A percentile compares a stretch with the other conserved stretches of the same genome.
Evolutionary conservation across 306 rosid genomes (phyloP).

Genomic region (Canavalia gladiata): DNA sequence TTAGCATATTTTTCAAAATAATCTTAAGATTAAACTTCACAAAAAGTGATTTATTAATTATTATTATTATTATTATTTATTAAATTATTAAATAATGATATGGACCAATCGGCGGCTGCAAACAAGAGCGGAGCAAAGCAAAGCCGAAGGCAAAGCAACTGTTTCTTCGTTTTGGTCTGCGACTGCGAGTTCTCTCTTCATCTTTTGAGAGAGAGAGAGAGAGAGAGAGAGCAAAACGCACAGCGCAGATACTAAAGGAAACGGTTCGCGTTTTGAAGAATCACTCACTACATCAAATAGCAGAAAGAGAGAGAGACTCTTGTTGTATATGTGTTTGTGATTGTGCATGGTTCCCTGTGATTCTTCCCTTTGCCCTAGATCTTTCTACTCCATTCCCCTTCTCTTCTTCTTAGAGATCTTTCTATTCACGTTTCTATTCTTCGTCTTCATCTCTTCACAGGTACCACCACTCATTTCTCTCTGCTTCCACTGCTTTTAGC

Average conservation of each 20-base stretch:
- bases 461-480: constrained; percentile 40
- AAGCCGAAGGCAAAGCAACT: background rate
- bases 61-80: no score
- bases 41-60: no score
- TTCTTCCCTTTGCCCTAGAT: constrained; percentile 56
- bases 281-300: background rate
- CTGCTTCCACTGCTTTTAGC: background rate
- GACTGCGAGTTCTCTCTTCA: background rate
- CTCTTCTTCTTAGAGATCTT: constrained; percentile 49
- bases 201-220: constrained; percentile 1
- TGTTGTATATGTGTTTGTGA: background rate
- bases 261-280: constrained; percentile 37
- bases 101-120: constrained; percentile 30
- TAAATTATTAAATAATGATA: background rate
- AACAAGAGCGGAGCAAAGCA: background rate
- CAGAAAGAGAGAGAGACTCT: background rate
- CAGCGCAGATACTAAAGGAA: background rate
- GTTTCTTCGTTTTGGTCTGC: constrained; percentile 23
- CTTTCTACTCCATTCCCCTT: constrained; percentile 41
- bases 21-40: no score
- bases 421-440: constrained; percentile 1
- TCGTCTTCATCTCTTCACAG: constrained; percentile 39
- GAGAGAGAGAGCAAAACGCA: background rate
- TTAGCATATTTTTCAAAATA: no score
- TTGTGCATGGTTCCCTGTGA: constrained; percentile 28